Evolutionary conservation across 768 basidiomycete species (phyloP).

Genomic region (Russula sp.): DNA sequence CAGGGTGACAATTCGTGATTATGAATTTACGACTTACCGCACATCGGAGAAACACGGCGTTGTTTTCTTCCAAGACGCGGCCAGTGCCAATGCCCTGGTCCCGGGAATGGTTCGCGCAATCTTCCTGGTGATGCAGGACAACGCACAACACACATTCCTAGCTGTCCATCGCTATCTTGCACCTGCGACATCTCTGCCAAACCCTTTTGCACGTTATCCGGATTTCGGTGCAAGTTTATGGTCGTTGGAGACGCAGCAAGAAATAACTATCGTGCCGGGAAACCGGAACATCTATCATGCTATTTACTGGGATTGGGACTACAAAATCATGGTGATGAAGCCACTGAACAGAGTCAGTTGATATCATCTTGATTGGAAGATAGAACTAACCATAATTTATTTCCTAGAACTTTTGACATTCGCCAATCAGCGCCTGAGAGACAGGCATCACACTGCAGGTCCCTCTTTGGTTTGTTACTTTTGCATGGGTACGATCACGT

Average conservation of each 20-base stretch:
- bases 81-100: not conserved
- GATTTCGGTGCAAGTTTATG: too few species aligned
- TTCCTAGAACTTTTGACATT: too few species aligned
- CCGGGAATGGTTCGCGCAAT: not conserved
- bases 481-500: too few species aligned
- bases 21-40: not conserved
- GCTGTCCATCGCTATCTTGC: not conserved
- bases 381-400: too few species aligned
- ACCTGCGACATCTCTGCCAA: not conserved
- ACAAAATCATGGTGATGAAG: conserved; percentile 3
- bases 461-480: too few species aligned
- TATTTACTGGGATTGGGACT: not conserved
- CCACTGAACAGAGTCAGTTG: not conserved
- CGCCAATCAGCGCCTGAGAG: too few species aligned
- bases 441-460: too few species aligned
- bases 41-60: not conserved
- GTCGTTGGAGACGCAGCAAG: too few species aligned
- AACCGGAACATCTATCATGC: not conserved
- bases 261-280: too few species aligned
- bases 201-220: not conserved
- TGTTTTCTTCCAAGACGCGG: not conserved
- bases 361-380: not conserved
- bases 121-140: not conserved
- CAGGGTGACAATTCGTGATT: not conserved
- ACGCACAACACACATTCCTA: not conserved